phyloP scores from a whole-genome alignment of 2,329 filamentous ascomycete species.

The Canariomyces notabilis region DNA sequence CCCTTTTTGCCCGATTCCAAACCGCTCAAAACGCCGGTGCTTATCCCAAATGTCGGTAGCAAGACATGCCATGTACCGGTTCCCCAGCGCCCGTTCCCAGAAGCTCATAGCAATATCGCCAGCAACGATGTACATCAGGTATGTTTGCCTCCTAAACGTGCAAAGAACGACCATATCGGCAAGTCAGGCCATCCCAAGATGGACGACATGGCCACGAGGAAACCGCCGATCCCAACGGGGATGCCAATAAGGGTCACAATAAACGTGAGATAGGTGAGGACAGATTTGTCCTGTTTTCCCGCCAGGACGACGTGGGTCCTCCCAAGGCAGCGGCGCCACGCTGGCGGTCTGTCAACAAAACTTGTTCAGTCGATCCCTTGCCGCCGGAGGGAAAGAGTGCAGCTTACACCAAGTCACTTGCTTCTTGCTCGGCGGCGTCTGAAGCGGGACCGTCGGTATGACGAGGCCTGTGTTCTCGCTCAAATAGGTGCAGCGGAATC shows the following conservation, averaged over 20 bases:
- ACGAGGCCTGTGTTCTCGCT: not conserved
- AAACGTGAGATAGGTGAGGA: not conserved
- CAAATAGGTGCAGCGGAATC: not conserved
- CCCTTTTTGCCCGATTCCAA: too few relatives aligned
- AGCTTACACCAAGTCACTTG: not conserved
- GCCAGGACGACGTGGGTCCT: not conserved
- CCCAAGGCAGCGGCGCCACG: not conserved
- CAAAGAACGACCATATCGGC: not conserved
- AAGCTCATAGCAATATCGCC: not conserved
- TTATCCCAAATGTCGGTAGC: not conserved
- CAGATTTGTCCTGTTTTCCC: not conserved
- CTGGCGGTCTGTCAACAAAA: not conserved
- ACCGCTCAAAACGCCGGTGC: not conserved
- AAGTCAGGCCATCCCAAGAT: not conserved
- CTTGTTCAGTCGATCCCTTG: not conserved
- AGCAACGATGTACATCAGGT: not conserved
- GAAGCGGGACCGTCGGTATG: not conserved
- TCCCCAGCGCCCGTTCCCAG: too few relatives aligned
- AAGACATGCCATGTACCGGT: not conserved
- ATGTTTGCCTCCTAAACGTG: not conserved
- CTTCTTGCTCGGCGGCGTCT: not conserved
- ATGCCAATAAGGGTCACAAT: not conserved
- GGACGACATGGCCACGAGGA: not conserved
- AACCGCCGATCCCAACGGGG: not conserved
- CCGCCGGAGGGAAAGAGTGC: not conserved